These are phyloP conservation scores for Diplodia intermedia DNA, from an alignment of 2,329 filamentous ascomycete species.

Conservation along the genomic window DNA sequence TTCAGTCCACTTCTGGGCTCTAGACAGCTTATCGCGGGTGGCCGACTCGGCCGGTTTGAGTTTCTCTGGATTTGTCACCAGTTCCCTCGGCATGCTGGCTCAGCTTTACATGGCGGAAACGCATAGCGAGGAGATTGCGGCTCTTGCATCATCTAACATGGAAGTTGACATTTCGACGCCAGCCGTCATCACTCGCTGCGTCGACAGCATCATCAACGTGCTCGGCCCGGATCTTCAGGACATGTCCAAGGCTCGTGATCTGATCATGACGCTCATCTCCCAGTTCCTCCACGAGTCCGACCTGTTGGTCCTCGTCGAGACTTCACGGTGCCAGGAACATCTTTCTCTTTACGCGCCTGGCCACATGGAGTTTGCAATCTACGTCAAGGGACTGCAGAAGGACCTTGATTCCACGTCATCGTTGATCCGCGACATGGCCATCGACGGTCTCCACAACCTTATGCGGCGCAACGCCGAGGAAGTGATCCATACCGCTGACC, in stretches of 20 bases:
- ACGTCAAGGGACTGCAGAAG: conserved; percentile 81
- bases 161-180: conserved; percentile 84
- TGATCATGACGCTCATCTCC: conserved; percentile 84
- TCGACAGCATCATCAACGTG: conserved; percentile 96
- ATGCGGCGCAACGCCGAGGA: conserved; percentile 92
- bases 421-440: conserved; percentile 77
- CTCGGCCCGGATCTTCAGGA: conserved; percentile 95
- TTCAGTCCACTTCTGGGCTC: conserved; percentile 93
- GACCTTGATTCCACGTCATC: conserved; percentile 74
- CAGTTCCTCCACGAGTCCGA: conserved; percentile 82
- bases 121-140: conserved; percentile 83
- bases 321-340: conserved; percentile 85
- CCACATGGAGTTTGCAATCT: conserved; percentile 81
- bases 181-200: conserved; percentile 82
- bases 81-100: conserved; percentile 90
- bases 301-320: conserved; percentile 73
- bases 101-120: conserved; percentile 92
- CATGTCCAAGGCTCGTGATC: conserved; percentile 85
- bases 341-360: conserved; percentile 89
- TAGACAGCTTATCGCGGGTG: conserved; percentile 85
- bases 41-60: conserved; percentile 91
- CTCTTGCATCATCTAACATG: conserved; percentile 84
- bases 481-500: conserved; percentile 76
- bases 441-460: conserved; percentile 89
- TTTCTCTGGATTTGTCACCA: conserved; percentile 88